Evolutionary conservation across 441 rosid genomes (phyloP).

Genomic region (Daphne laureola): DNA sequence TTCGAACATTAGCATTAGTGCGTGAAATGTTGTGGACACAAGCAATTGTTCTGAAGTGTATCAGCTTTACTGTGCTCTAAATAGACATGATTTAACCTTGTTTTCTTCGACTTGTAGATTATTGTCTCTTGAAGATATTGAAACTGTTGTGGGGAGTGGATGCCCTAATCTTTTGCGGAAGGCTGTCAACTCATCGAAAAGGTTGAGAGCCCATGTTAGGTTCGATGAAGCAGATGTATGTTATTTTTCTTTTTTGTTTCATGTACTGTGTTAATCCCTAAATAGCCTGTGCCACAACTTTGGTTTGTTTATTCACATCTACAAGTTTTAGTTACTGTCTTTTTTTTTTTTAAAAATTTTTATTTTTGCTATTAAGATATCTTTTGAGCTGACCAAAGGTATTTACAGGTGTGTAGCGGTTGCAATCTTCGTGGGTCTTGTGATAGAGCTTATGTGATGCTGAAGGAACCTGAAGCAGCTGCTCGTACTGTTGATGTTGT

Average conservation of each 20-base stretch:
- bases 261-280: neutral
- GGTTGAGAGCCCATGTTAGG: conserved; percentile 58
- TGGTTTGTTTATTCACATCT: no score
- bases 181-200: conserved; percentile 73
- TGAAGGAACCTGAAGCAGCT: conserved; percentile 55
- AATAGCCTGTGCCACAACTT: neutral
- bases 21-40: neutral
- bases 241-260: conserved; percentile 1
- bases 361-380: conserved; percentile 3
- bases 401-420: conserved; percentile 62
- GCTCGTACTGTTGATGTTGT: conserved; percentile 85
- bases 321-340: neutral
- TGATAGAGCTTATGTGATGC: conserved; percentile 76
- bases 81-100: neutral
- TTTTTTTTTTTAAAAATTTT: no score
- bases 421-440: conserved; percentile 80
- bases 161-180: conserved; percentile 82
- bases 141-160: conserved; percentile 63
- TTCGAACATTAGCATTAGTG: no score
- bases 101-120: conserved; percentile 41
- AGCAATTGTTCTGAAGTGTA: neutral
- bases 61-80: neutral
- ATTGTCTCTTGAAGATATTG: conserved; percentile 48
- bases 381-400: neutral
- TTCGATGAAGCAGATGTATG: conserved; percentile 89